Percentiles rank a stretch among this genome's conserved stretches.
Conservation (phyloP, 768 basidiomycete genomes). For the Tulasnella sp. region DNA sequence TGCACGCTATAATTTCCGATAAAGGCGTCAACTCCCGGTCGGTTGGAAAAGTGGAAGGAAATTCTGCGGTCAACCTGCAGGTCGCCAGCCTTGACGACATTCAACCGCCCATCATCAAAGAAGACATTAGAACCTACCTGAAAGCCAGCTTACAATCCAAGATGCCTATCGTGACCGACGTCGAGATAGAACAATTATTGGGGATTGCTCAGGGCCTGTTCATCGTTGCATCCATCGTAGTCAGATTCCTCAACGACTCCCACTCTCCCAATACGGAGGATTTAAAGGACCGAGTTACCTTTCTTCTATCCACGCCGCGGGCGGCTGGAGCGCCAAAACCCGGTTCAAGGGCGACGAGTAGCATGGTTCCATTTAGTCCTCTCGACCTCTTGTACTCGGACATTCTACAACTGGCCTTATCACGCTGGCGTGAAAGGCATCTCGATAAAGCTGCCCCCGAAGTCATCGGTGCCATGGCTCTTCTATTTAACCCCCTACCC, state of each 20-base stretch:
- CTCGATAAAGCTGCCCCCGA: neutral
- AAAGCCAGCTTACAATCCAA: neutral
- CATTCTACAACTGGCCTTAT: neutral
- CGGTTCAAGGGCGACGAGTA: no score
- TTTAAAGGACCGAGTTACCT: neutral
- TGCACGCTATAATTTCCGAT: no score
- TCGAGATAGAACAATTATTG: neutral
- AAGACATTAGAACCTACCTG: constrained; percentile 13
- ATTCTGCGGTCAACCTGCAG: neutral
- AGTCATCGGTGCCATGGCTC: constrained; percentile 11
- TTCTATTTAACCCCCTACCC: constrained; percentile 5
- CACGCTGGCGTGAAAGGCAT: neutral
- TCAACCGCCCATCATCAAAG: constrained; percentile 2
- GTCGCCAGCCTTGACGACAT: constrained; percentile 11
- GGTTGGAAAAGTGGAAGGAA: neutral
- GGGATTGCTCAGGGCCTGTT: neutral
- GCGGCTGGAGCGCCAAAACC: neutral
- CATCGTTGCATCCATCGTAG: constrained; percentile 1
- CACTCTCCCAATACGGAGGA: no score
- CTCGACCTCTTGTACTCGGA: neutral
- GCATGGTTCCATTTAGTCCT: neutral
- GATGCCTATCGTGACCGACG: neutral
- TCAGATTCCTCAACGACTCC: constrained; percentile 6
- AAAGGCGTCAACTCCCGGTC: no score
- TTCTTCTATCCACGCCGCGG: neutral